Conservation (phyloP, 2,329 filamentous ascomycete genomes). For the Nothopassalora personata region DNA sequence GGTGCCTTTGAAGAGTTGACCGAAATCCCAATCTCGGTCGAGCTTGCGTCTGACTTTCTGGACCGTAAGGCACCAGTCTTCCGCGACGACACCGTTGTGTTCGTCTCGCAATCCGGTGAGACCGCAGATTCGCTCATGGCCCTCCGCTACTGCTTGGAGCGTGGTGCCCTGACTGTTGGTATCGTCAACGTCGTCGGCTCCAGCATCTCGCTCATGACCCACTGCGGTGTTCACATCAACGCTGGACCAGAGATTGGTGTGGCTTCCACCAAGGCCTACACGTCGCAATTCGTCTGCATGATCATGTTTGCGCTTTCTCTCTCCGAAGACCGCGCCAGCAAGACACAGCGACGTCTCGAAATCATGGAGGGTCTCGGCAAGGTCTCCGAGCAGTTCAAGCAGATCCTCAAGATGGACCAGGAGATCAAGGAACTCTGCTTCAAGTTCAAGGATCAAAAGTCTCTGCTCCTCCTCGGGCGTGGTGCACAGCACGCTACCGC, state of each 20-base stretch:
- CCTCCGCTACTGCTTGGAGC: conserved; percentile 94
- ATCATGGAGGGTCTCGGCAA: conserved; percentile 90
- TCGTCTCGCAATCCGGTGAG: conserved; percentile 97
- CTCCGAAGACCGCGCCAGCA: conserved; percentile 92
- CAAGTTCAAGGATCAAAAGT: conserved; percentile 97
- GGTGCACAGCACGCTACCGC: conserved; percentile 96
- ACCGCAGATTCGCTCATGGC: conserved; percentile 97
- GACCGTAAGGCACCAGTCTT: conserved; percentile 95
- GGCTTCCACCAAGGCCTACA: conserved; percentile 98
- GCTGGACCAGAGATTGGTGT: conserved; percentile 98
- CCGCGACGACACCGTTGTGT: conserved; percentile 98
- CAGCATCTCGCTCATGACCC: conserved; percentile 95
- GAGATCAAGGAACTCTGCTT: conserved; percentile 91
- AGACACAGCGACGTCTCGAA: conserved; percentile 83
- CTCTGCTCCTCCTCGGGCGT: conserved; percentile 83
- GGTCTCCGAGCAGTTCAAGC: conserved; percentile 85
- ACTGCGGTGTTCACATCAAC: conserved; percentile 99
- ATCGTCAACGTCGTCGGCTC: conserved; percentile 98
- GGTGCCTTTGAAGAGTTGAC: conserved; percentile 97
- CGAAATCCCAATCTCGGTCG: conserved; percentile 94
- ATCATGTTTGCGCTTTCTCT: conserved; percentile 98
- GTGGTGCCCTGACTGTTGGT: conserved; percentile 92
- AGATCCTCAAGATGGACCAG: conserved; percentile 85
- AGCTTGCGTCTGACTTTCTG: conserved; percentile 96
- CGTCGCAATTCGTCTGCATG: conserved; percentile 98